A percentile compares a stretch with the other conserved stretches of the same genome.
These are phyloP conservation scores for Penicillium robsamsonii DNA, from an alignment of 495 filamentous ascomycete genomes.

Conservation along the genomic window DNA sequence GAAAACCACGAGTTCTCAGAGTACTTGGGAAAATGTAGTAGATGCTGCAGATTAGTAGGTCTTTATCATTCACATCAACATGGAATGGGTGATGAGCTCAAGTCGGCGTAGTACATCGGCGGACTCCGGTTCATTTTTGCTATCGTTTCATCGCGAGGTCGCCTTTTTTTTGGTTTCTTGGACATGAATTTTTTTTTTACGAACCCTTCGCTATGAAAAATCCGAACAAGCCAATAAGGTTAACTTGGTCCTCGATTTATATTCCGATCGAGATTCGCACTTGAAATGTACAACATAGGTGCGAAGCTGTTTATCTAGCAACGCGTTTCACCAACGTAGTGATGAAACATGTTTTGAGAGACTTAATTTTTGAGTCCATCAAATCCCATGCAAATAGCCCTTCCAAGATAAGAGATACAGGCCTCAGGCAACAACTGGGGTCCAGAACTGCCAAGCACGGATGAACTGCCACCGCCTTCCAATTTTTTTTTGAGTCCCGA, in stretches of 20 bases:
- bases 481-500: constrained; percentile 39
- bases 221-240: too few species aligned
- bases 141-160: neutral
- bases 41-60: too few species aligned
- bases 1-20: too few species aligned
- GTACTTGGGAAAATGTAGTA: too few species aligned
- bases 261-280: neutral
- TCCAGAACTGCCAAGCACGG: constrained; percentile 33
- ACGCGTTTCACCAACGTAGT: too few species aligned
- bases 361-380: too few species aligned
- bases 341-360: too few species aligned
- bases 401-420: neutral
- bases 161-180: neutral
- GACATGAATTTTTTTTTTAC: neutral
- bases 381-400: too few species aligned
- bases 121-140: neutral
- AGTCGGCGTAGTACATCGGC: neutral
- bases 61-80: neutral
- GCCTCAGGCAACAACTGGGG: constrained; percentile 38
- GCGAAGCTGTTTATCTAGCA: too few species aligned
- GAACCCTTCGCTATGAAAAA: too few species aligned
- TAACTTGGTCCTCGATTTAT: neutral
- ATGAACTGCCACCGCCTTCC: constrained; percentile 44
- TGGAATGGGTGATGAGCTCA: neutral
- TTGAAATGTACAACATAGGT: neutral